Base-by-base conservation (phyloP, 805 yeast genomes). In the Millerozyma miso region DNA sequence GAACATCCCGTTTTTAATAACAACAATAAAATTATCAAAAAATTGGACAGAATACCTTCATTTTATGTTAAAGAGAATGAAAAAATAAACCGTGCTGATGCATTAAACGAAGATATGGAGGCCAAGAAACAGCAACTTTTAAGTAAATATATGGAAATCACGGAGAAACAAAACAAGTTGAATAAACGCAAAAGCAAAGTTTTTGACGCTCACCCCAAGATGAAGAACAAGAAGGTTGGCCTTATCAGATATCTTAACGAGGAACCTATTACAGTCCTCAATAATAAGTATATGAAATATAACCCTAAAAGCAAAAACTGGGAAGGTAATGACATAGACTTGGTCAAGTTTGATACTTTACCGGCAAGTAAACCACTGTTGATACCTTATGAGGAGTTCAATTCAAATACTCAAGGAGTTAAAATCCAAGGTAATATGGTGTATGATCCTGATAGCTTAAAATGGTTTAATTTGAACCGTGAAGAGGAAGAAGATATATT, bases 281-380 rank as follows among this genome's bases (percentile, higher is more conserved):
- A 44, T 38, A 18, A 53, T 45, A 57, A 54, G 35, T 46, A 50
- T n/a, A 80, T 83, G 81, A 67, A 64, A 37, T 83, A 69, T 52
- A 80, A 83, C 49, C 73, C 81, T 1, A 59, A 59, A 13, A 64
- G 70, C 38, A 67, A 67, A 49, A 63, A 65, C 36, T 83, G 88
- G 88, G 82, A 77, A 51, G 87, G 87, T 3, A 81, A 82, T 51
- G 84, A 82, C 33, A 72, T 69, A 23, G 85, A 80, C 17, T 58
- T 80, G 38, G 51, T 68, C 29, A 65, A 71, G 33, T 82, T 82
- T 55, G 83, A 81, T 33, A 56, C 41, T 37, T 19, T 56, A 12
- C 40, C 45, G 12, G 45, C 55, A 14, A 59, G 59, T 19, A 67
- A 63, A 41, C 76, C 77, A 1, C 58, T 64, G 10, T 57, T 73